phyloP scores from a whole-genome alignment of 495 filamentous ascomycete species.

The Xylaria scruposa region DNA sequence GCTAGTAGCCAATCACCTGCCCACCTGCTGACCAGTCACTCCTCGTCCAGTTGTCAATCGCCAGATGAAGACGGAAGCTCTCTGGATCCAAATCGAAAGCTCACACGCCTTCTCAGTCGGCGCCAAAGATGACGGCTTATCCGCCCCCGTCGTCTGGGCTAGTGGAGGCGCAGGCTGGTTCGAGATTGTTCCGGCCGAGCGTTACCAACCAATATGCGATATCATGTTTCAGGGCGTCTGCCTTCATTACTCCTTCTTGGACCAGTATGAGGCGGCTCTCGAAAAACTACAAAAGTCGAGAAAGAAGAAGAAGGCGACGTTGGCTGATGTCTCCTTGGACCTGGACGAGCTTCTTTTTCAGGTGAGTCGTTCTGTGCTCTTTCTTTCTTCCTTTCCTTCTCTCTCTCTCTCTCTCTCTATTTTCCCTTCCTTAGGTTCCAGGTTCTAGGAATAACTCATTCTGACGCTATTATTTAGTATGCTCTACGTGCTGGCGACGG shows the following conservation, averaged over 20 bases:
- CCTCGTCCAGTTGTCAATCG: constrained; percentile 51
- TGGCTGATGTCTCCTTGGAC: constrained; percentile 32
- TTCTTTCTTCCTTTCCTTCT: too few relatives aligned
- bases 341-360: constrained; percentile 47
- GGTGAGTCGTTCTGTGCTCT: constrained; percentile 40
- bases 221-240: constrained; percentile 73
- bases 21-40: constrained; percentile 35
- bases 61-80: constrained; percentile 46
- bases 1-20: not conserved
- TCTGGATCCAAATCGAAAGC: constrained; percentile 67
- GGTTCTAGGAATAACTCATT: too few relatives aligned
- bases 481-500: constrained; percentile 52
- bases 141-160: constrained; percentile 73
- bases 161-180: constrained; percentile 82
- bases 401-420: too few relatives aligned
- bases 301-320: constrained; percentile 37
- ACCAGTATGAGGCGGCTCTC: constrained; percentile 41
- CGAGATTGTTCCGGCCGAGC: constrained; percentile 66
- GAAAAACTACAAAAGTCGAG: constrained; percentile 41
- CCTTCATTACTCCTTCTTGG: constrained; percentile 69
- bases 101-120: constrained; percentile 75
- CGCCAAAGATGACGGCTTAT: constrained; percentile 59
- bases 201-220: constrained; percentile 67
- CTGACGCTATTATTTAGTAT: constrained; percentile 42
- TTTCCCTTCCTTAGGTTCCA: too few relatives aligned